Evolutionary conservation across 2,329 filamentous ascomycete species (phyloP).

Genomic region (Taxawa tesnikishii): DNA sequence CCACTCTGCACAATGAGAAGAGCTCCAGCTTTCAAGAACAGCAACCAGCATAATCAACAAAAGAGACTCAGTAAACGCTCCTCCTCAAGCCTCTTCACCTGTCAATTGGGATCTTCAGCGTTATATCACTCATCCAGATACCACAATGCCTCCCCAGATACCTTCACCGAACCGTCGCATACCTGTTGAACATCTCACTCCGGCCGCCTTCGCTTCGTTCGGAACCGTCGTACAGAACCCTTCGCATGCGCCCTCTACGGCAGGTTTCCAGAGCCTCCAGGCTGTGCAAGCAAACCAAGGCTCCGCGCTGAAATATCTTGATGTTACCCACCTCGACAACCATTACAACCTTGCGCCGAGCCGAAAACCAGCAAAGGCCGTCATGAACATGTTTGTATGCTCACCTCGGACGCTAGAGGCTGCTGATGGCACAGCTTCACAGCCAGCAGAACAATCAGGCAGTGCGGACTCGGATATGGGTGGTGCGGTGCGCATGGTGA

Average conservation of each 20-base stretch:
- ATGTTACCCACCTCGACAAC: constrained; percentile 62
- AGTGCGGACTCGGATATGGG: too few species aligned
- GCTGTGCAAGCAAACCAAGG: constrained; percentile 66
- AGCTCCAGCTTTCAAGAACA: too few species aligned
- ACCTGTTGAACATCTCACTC: constrained; percentile 53
- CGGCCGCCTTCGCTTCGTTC: constrained; percentile 60
- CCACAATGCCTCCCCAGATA: constrained; percentile 26
- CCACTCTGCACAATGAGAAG: too few species aligned
- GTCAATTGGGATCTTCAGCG: too few species aligned
- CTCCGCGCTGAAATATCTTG: constrained; percentile 73
- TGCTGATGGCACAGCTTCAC: constrained; percentile 11
- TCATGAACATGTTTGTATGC: constrained; percentile 86
- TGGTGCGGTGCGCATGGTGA: constrained; percentile 19
- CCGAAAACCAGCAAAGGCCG: constrained; percentile 41
- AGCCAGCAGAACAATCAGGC: too few species aligned
- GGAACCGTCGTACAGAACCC: constrained; percentile 69
- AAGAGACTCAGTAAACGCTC: too few species aligned
- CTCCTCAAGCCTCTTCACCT: too few species aligned
- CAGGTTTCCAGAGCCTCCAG: constrained; percentile 24
- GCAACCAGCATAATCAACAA: too few species aligned
- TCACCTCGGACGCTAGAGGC: constrained; percentile 46
- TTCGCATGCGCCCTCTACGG: constrained; percentile 36
- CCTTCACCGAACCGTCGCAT: constrained; percentile 31
- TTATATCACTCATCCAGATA: too few species aligned
- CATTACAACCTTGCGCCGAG: constrained; percentile 57